Evolutionary conservation across 2,329 filamentous ascomycete genomes (phyloP).

Genomic region (Trichoderma atroviride): DNA sequence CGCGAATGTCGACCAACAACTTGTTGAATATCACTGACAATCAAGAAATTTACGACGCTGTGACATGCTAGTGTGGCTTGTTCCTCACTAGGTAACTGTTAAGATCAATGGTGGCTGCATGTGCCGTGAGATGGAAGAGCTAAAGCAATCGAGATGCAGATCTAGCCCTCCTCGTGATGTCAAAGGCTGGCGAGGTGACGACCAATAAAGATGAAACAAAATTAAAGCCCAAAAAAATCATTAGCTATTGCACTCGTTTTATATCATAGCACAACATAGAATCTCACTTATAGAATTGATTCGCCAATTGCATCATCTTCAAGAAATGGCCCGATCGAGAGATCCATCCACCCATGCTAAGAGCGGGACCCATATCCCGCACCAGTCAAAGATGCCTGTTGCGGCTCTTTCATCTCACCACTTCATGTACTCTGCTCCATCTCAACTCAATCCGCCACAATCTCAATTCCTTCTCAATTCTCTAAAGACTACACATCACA

Average conservation of each 20-base stretch:
- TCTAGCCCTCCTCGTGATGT: not conserved
- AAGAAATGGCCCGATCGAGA: too few relatives aligned
- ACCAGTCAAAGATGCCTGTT: not conserved
- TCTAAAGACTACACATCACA: not conserved
- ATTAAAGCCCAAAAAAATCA: too few relatives aligned
- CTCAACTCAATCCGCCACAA: not conserved
- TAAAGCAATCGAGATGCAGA: not conserved
- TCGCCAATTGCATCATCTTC: too few relatives aligned
- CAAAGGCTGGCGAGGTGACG: not conserved
- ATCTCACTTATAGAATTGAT: too few relatives aligned
- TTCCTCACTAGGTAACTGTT: too few relatives aligned
- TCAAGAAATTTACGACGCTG: not conserved
- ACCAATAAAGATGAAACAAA: not conserved
- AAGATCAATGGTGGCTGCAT: not conserved
- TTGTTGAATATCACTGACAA: not conserved
- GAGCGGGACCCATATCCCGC: not conserved
- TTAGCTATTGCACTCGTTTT: too few relatives aligned
- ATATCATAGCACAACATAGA: too few relatives aligned
- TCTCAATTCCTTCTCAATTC: not conserved
- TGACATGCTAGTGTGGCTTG: not conserved
- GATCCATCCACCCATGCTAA: too few relatives aligned
- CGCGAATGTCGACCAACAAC: too few relatives aligned
- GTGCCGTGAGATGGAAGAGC: not conserved
- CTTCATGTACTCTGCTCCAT: not conserved
- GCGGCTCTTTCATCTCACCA: not conserved